Base-by-base conservation (phyloP, 2,329 filamentous ascomycete species). In the Intubia oerlemansii region DNA sequence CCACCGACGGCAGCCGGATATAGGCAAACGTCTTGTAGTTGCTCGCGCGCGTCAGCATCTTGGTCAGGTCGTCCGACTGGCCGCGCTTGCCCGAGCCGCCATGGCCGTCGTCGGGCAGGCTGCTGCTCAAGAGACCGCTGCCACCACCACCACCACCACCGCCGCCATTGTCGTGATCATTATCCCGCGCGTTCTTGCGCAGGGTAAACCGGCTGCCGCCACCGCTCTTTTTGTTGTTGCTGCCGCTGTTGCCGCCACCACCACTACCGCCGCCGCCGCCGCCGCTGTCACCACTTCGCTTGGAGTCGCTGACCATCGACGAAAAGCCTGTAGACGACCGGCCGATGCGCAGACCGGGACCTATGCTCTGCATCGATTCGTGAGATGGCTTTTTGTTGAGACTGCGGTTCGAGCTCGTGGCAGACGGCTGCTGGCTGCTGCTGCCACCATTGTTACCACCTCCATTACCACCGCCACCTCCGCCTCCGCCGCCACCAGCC, bases 1-100 rank as follows among this genome's bases (percentile, higher is more conserved):
- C 82, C 40, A 98, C 85, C 32, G 81, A 88, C 3, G 84, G 81
- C 44, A 98, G 80, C 50, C 82, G 88, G 49, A 98, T 82, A 49
- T 91, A 84, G 3, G 85, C 76, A 36, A 98, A 73, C 0, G 88
- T 93, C 82, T 93, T 93, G 54, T 90, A 98, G 47, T 84, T 91
- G 33, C 80, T 92, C 4, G 88, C 88, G 17, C 88, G 75, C 30
- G 69, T 72, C 52, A 98, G 85, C 88, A 98, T 98, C 54, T 90
- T 81, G 9, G 81, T 88, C 24, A 98, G 58, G 45, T 98, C 90
- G 44, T 98, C 88, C 1, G 75, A 76, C 5, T 12, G 17, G 8
- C n/a, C 19, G 19, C n/a, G n/a, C n/a, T n/a, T n/a, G n/a, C n/a
- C n/a, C n/a, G n/a, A n/a, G n/a, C n/a, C n/a, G n/a, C n/a, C n/a